Evolutionary conservation across 768 basidiomycete genomes (phyloP), one percentile per base, ranked within the genome.

Genomic region (Naganishia antarctica): DNA sequence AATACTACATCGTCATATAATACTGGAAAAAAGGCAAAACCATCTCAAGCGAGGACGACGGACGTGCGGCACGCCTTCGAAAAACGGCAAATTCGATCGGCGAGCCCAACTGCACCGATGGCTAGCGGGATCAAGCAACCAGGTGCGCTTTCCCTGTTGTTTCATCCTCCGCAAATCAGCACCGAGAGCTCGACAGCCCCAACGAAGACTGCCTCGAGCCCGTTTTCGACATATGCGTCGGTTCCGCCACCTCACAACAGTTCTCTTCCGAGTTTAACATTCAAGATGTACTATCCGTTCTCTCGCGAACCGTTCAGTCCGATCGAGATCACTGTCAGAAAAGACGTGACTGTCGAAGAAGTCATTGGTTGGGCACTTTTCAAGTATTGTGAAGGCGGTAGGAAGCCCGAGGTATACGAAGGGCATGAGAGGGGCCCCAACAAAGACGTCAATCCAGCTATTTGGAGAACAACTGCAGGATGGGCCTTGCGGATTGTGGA

Each of bases 401-500:
- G 90, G 83, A 71, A 85, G 43, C 92, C 91, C 1, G 84, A 84
- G 70, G 76, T 96, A 21, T 85, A 89, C 66, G 87, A 87, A 58
- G 87, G 79, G 0, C 67, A 86, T 15, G 68, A 65, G 26, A 69
- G 63, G 57, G 80, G 74, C 37, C 83, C 81, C 4, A 84, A 84
- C 66, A 83, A 84, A 28, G 87, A 89, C 67, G 82, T 83, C 34
- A 85, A 82, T 70, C 81, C 83, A 78, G 79, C 80, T 18, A 81
- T 81, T 0, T 81, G 79, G 68, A 79, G 90, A 50, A 87, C 85
- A 47, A 88, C 90, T 0, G 81, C 89, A 3, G 91, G 90, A 1
- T 99, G 96, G 94, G 86, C 90, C 41, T 76, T 99, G 78, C 81
- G 91, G 64, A 91, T 98, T 61, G 89, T 91, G 0, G 96, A 99